phyloP scores from a whole-genome alignment of 2,329 filamentous ascomycete genomes.

The Nigrograna mackinnonii region DNA sequence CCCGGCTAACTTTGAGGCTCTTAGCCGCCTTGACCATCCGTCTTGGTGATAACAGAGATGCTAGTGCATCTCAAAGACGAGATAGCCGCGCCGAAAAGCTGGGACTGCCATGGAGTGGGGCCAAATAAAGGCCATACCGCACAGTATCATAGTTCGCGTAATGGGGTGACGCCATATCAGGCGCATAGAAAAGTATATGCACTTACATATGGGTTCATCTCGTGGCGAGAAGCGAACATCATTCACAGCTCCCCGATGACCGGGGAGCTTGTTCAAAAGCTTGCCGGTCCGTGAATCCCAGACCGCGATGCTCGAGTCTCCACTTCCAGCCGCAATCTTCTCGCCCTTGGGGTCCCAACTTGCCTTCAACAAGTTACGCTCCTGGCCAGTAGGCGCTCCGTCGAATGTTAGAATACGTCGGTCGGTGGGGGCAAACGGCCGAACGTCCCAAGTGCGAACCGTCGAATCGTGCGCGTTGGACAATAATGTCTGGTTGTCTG shows the following conservation, averaged over 20 bases:
- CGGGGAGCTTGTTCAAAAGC: slow-evolving; percentile 90
- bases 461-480: slow-evolving; percentile 95
- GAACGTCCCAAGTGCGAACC: slow-evolving; percentile 92
- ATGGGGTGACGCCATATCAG: no score
- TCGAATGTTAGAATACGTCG: slow-evolving; percentile 87
- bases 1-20: neutral
- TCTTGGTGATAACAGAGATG: neutral
- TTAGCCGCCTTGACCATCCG: neutral
- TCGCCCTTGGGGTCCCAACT: slow-evolving; percentile 89
- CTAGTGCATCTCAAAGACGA: neutral
- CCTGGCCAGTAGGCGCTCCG: slow-evolving; percentile 82
- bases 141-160: no score
- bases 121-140: no score
- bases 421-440: slow-evolving; percentile 89
- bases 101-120: no score
- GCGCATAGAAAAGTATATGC: slow-evolving; percentile 3
- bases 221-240: slow-evolving; percentile 88
- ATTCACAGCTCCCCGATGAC: slow-evolving; percentile 94
- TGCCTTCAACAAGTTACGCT: slow-evolving; percentile 88
- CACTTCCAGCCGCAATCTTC: slow-evolving; percentile 85
- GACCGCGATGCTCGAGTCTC: slow-evolving; percentile 86
- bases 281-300: slow-evolving; percentile 92
- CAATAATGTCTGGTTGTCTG: slow-evolving; percentile 85
- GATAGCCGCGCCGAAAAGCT: no score
- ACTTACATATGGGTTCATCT: slow-evolving; percentile 85